Conservation (phyloP, 225 moss, liverwort and hornwort genomes). For the Physcomitrellopsis africana region DNA sequence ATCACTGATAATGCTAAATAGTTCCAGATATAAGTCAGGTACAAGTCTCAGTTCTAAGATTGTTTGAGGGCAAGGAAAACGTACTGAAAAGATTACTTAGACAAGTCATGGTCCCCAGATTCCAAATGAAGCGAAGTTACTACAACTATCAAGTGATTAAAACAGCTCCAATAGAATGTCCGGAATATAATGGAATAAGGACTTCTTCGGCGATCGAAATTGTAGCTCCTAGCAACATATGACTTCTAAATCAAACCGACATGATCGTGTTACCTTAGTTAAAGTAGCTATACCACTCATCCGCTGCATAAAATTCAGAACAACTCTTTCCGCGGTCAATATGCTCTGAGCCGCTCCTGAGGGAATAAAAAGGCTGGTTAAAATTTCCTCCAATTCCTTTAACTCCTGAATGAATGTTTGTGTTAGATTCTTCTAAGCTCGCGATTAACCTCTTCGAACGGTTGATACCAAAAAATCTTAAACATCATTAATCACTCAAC, state of each 20-base stretch:
- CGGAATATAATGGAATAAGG: not conserved
- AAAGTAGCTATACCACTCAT: slow-evolving; percentile 96
- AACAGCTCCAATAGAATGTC: not conserved
- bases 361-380: slow-evolving; percentile 16
- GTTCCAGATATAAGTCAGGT: slow-evolving; percentile 6
- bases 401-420: slow-evolving; percentile 5
- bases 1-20: not conserved
- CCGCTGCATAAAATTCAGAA: slow-evolving; percentile 96
- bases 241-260: not conserved
- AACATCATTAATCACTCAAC: slow-evolving; percentile 17
- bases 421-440: slow-evolving; percentile 13
- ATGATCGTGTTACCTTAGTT: slow-evolving; percentile 63
- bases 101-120: slow-evolving; percentile 19
- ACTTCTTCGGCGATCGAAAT: slow-evolving; percentile 10
- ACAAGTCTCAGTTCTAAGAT: slow-evolving; percentile 5
- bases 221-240: not conserved
- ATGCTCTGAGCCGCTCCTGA: slow-evolving; percentile 91
- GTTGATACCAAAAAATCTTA: slow-evolving; percentile 1
- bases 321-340: slow-evolving; percentile 86
- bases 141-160: not conserved
- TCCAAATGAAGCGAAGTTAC: not conserved
- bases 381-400: slow-evolving; percentile 5
- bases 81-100: not conserved
- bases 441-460: slow-evolving; percentile 9
- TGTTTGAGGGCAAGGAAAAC: slow-evolving; percentile 13